Conservation (phyloP, 78 protist genomes). For the Dictyostelium intermedium region DNA sequence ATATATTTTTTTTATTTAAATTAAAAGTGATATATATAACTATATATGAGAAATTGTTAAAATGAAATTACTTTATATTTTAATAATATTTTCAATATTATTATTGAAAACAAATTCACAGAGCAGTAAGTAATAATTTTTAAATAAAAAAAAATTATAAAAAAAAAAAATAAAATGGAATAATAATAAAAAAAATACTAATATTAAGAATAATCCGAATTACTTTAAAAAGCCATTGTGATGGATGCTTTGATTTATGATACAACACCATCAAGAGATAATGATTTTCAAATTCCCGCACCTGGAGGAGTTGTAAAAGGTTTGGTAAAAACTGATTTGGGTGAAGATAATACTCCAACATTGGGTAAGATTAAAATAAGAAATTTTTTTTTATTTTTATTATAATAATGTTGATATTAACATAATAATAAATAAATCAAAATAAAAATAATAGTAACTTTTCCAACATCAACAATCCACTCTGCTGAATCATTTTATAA, state of each 20-base stretch:
- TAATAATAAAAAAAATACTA: too few relatives aligned
- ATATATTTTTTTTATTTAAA: too few relatives aligned
- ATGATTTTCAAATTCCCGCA: background rate
- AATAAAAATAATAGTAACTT: background rate
- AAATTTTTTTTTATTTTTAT: background rate
- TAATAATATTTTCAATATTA: background rate
- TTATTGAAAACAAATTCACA: background rate
- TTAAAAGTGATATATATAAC: too few relatives aligned
- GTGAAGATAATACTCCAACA: background rate
- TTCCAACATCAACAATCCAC: background rate
- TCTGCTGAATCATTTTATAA: background rate
- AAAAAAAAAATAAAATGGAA: too few relatives aligned
- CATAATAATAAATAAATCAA: too few relatives aligned
- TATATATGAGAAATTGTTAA: background rate
- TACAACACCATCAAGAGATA: background rate
- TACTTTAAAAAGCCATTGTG: background rate
- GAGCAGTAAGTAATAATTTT: background rate
- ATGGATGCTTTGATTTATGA: background rate
- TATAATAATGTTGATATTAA: too few relatives aligned
- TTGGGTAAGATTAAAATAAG: constrained; percentile 34
- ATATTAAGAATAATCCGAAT: too few relatives aligned
- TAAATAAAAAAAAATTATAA: too few relatives aligned
- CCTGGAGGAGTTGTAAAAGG: background rate
- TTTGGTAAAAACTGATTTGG: background rate
- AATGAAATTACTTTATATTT: background rate